A percentile compares a stretch with the other conserved stretches of the same genome.
Conservation (phyloP, 768 basidiomycete species). For the Tylopilus plumbeoviolaceoides region DNA sequence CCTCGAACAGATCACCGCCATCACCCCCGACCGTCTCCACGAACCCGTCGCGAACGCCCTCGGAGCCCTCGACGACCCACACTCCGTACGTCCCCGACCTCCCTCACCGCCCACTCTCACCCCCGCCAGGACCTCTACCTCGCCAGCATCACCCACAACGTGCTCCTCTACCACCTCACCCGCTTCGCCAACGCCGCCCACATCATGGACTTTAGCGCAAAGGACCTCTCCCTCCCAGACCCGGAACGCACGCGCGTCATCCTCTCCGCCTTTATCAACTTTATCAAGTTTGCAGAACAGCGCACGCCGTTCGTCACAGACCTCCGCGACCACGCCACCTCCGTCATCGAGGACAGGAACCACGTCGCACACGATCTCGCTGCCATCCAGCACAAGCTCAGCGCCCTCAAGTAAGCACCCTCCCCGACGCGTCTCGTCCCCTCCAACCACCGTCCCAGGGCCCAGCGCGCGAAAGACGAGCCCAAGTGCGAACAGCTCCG, state of each 20-base stretch:
- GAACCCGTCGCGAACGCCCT: conserved; percentile 56
- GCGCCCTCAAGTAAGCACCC: conserved; percentile 49
- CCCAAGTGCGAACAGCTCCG: conserved; percentile 59
- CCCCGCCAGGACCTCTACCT: conserved; percentile 58
- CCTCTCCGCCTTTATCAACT: conserved; percentile 89
- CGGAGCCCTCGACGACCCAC: conserved; percentile 45
- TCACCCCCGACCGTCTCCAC: conserved; percentile 55
- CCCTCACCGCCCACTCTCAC: neutral
- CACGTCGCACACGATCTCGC: conserved; percentile 45
- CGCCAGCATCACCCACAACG: conserved; percentile 53
- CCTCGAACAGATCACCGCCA: conserved; percentile 65
- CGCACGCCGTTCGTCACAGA: conserved; percentile 56
- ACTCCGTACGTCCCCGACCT: conserved; percentile 42
- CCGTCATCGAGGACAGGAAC: conserved; percentile 59
- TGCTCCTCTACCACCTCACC: conserved; percentile 69
- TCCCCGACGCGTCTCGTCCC: neutral
- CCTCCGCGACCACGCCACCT: conserved; percentile 57
- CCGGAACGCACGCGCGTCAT: conserved; percentile 67
- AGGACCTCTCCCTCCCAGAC: conserved; percentile 71
- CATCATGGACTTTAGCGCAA: conserved; percentile 72
- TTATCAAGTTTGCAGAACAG: conserved; percentile 85
- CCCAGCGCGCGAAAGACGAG: conserved; percentile 64
- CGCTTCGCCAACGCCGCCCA: conserved; percentile 72
- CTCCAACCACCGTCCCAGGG: conserved; percentile 35
- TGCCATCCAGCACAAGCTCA: conserved; percentile 50